These are phyloP conservation scores for Diophrys sp. DNA, from an alignment of 73 alveolate genomes.

Conservation along the genomic window DNA sequence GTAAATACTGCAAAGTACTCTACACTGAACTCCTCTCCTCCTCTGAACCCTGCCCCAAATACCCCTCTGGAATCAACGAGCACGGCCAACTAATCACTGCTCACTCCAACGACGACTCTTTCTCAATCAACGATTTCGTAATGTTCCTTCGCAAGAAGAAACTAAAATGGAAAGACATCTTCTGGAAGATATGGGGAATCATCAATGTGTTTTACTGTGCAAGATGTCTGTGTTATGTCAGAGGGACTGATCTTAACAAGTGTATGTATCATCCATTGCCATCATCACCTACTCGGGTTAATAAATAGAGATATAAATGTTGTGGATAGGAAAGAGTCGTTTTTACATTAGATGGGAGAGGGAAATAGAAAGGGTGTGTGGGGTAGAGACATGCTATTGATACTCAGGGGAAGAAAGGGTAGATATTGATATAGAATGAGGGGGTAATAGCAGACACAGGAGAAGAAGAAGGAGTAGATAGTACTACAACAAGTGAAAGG, in stretches of 20 bases:
- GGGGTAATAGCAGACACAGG: no score
- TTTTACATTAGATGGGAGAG: no score
- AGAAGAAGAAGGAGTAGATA: no score
- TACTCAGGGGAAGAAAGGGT: no score
- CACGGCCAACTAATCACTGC: conserved; percentile 62
- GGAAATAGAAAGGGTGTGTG: no score
- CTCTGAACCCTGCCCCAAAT: conserved; percentile 24
- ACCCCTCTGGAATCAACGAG: not conserved
- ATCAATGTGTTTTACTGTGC: conserved; percentile 31
- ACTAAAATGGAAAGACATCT: conserved; percentile 58
- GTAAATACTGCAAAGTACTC: conserved; percentile 52
- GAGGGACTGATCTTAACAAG: not conserved
- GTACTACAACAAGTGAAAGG: no score
- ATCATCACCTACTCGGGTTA: no score
- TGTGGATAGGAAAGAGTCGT: no score
- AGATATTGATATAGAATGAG: no score
- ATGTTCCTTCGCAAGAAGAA: not conserved
- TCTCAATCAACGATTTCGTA: conserved; percentile 43
- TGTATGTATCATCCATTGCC: no score
- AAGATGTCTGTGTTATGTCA: not conserved
- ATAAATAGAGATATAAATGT: no score
- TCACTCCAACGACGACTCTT: conserved; percentile 55
- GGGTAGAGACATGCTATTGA: no score
- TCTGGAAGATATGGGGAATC: conserved; percentile 45
- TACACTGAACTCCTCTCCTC: conserved; percentile 47